Conservation (phyloP, 257 asterid genomes). For the Buddleja alternifolia region DNA sequence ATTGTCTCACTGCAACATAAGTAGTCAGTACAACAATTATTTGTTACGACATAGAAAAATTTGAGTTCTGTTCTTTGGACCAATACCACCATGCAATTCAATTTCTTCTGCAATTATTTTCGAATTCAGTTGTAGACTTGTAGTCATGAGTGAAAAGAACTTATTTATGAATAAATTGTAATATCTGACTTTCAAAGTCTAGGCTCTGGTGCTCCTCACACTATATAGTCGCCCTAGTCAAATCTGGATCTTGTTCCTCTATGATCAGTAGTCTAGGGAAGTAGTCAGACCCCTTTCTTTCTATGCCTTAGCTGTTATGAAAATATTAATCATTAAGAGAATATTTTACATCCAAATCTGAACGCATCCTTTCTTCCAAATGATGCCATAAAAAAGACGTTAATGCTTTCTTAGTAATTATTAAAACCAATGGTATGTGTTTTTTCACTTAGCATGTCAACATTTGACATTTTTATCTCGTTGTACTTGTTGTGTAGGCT, state of each 20-base stretch:
- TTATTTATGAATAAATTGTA: background rate
- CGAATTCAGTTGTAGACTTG: background rate
- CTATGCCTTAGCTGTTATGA: background rate
- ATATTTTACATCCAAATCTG: background rate
- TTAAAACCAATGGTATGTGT: background rate
- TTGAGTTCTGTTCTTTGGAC: no score
- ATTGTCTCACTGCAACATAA: background rate
- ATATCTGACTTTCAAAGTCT: background rate
- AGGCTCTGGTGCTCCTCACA: background rate
- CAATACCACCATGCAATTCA: no score
- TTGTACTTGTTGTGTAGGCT: constrained; percentile 25
- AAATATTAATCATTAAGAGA: background rate
- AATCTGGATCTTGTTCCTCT: background rate
- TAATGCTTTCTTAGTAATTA: constrained; percentile 13
- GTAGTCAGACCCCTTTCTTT: background rate
- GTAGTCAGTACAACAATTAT: background rate
- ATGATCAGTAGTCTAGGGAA: background rate
- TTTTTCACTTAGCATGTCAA: background rate
- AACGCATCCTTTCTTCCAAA: constrained; percentile 4
- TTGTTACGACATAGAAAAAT: background rate
- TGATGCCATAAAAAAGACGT: background rate
- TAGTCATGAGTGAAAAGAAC: background rate
- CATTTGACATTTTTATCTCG: constrained; percentile 12
- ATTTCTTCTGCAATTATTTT: constrained; percentile 2
- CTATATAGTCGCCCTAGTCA: background rate